Evolutionary conservation across 371 early-diverging fungal genomes (phyloP).

Genomic region (Phascolomyces articulosus): DNA sequence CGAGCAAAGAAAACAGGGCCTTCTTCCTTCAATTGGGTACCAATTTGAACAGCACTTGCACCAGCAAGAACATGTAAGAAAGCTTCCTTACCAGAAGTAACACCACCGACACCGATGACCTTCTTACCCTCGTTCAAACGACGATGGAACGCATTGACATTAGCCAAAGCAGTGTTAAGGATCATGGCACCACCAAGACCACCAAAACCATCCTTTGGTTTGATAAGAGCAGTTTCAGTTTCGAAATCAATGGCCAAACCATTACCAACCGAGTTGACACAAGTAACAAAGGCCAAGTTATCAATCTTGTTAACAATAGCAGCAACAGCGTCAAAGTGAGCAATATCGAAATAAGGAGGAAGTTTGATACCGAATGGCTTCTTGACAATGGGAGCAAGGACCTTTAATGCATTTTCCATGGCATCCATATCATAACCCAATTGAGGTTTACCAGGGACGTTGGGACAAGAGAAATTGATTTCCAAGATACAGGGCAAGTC

Average conservation of each 20-base stretch:
- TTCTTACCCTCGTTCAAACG: slow-evolving; percentile 39
- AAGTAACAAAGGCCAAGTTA: slow-evolving; percentile 46
- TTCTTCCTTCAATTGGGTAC: slow-evolving; percentile 52
- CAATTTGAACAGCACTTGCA: slow-evolving; percentile 53
- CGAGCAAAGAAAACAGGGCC: slow-evolving; percentile 48
- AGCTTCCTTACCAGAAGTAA: slow-evolving; percentile 51
- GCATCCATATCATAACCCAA: slow-evolving; percentile 53
- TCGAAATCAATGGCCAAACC: slow-evolving; percentile 55
- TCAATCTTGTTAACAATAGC: slow-evolving; percentile 46
- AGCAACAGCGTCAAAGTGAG: slow-evolving; percentile 51
- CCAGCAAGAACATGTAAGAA: slow-evolving; percentile 55
- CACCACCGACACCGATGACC: slow-evolving; percentile 57
- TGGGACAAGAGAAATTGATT: slow-evolving; percentile 57
- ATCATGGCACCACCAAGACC: slow-evolving; percentile 53
- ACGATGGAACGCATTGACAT: slow-evolving; percentile 53
- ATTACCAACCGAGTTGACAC: slow-evolving; percentile 56
- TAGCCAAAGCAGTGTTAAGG: slow-evolving; percentile 51
- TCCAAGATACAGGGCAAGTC: slow-evolving; percentile 46
- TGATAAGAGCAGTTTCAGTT: slow-evolving; percentile 49
- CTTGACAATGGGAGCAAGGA: slow-evolving; percentile 48
- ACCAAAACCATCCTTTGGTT: slow-evolving; percentile 58
- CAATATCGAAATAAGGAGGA: slow-evolving; percentile 57
- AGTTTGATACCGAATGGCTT: slow-evolving; percentile 57
- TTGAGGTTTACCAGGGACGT: slow-evolving; percentile 55
- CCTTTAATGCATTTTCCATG: slow-evolving; percentile 44